A percentile compares a stretch with the other conserved stretches of the same genome.
Conservation (phyloP, 176 grass and related monocot genomes). For the Secale cereale region DNA sequence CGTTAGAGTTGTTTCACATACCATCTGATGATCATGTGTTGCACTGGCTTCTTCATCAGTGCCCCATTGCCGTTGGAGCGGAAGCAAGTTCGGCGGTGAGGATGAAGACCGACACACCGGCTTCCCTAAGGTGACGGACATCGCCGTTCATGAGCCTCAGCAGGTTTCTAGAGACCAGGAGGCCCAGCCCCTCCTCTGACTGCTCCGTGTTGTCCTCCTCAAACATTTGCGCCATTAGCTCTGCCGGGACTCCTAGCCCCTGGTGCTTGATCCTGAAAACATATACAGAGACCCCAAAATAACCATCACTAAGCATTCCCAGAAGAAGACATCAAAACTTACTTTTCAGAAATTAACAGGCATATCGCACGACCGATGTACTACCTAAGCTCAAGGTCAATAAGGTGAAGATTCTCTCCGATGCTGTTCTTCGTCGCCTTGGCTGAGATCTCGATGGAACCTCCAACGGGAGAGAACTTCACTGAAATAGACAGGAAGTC, state of each 20-base stretch:
- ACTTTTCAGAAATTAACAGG: slow-evolving; percentile 9
- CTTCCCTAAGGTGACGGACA: slow-evolving; percentile 67
- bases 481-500: slow-evolving; percentile 72
- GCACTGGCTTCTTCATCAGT: slow-evolving; percentile 5
- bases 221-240: slow-evolving; percentile 73
- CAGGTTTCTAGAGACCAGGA: slow-evolving; percentile 78
- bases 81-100: slow-evolving; percentile 70
- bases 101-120: slow-evolving; percentile 73
- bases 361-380: slow-evolving; percentile 19
- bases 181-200: slow-evolving; percentile 66
- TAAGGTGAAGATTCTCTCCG: slow-evolving; percentile 71
- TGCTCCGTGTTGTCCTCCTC: slow-evolving; percentile 50
- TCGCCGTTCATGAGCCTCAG: slow-evolving; percentile 91
- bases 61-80: slow-evolving; percentile 9
- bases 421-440: slow-evolving; percentile 61
- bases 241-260: slow-evolving; percentile 55
- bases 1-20: not conserved
- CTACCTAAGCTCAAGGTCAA: slow-evolving; percentile 86
- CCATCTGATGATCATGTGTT: not conserved
- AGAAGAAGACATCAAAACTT: not conserved
- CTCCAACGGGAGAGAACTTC: slow-evolving; percentile 80
- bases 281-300: not conserved
- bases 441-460: slow-evolving; percentile 59
- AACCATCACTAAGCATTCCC: not conserved
- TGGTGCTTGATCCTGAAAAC: slow-evolving; percentile 67